Evolutionary conservation across 805 yeast genomes (phyloP), one percentile per base, ranked within the genome.

Genomic region (Candida vaughaniae): DNA sequence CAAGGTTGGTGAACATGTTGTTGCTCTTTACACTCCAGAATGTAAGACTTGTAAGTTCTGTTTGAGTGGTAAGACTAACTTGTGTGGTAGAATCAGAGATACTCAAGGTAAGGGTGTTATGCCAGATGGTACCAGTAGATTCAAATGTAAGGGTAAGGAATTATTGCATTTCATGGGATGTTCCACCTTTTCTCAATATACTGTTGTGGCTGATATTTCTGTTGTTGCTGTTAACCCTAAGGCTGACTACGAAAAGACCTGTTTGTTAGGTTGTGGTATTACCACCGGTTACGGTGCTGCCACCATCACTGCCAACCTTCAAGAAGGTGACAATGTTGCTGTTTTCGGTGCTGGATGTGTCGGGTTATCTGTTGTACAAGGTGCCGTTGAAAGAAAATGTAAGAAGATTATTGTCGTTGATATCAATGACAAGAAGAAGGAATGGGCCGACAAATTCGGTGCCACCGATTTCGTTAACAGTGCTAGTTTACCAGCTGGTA

Each of bases 211-310:
- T 29, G 98, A 93, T 62, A 93, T 93, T 41, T 89, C 97, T 9
- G 87, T 93, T 31, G 99, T 90, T 41, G 93, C 95, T 12, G 87
- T 93, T 48, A 80, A 88, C 62, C 82, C 83, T 41, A 65, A 77
- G 48, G 97, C 96, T 42, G 85, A 87, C 44, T 73, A 81, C 60
- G 95, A 87, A 57, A 79, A 83, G 58, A 85, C 90, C 26, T 89
- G 98, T 71, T 69, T 95, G 62, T 77, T 95, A 53, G 99, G 99
- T 35, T 93, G 99, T 65, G 99, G 99, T 73, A 86, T 93, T 55
- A 93, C 99, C 37, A 93, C 99, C 36, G 99, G 99, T 47, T 86
- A 86, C 60, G 99, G 99, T 64, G 96, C 98, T 35, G 99, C 97
- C 37, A 77, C 85, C 52, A 86, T 86, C 70, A 87, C 96, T 35